Base-by-base conservation (phyloP, 306 rosid species). In the Inga oerstediana region DNA sequence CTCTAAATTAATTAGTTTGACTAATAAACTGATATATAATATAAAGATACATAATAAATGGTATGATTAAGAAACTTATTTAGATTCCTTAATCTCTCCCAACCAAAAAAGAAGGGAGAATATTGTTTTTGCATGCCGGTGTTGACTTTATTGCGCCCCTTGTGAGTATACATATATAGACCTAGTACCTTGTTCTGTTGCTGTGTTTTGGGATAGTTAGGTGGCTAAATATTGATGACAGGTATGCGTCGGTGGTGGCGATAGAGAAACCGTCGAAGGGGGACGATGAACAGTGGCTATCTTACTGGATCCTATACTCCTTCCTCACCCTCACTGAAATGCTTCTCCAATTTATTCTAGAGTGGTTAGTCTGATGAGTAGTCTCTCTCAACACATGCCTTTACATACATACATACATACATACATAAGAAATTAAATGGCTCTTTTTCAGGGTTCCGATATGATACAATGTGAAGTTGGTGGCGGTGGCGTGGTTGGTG, bases 161-260 rank as follows among this genome's bases (percentile, higher is more conserved):
- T 96, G 99, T 95, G 86, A 92, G 98, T 82, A 30, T 64, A 27
- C 2, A 3, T 72, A 5, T 12, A 9, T 39, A 8, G 8, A 39
- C 43, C 43, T 39, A 32, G 34, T 32, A 39, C 39, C 30, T 39
- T 39, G 6, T 39, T 1, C 3, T 43, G 5, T 11, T 72, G 4
- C 4, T 44, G 16, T 68, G 22, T 39, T 37, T 15, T 3, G 41
- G 66, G 34, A 4, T 27, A 27, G 30, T 59, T 22, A 4, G 32
- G 4, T 12, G 17, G 41, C 7, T 0, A 7, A 27, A 27, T 27
- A 27, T 20, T 37, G 14, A 27, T 22, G 17, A 2, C 27, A 95
- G 99, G 66, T 96, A 94, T 82, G 99, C 99, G 68, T 96, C 99
- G 32, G 94, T 96, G 88, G 82, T 96, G 34, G 98, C 99, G 2